phyloP scores from a whole-genome alignment of 768 basidiomycete genomes.

The Obba rivulosa region DNA sequence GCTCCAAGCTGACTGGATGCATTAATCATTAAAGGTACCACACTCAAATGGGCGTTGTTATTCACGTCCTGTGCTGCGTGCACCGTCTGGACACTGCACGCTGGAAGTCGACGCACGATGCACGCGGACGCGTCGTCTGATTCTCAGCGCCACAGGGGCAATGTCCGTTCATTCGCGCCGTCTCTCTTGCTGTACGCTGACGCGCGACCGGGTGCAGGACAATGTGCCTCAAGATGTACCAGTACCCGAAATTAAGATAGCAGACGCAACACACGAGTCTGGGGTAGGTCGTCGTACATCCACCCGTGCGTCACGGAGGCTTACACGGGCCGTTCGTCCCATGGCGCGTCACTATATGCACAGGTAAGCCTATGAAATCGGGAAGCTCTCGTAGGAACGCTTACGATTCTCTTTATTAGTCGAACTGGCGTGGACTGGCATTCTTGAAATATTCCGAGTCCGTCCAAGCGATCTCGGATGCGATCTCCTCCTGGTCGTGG shows the following conservation, averaged over 20 bases:
- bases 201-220: too few species aligned
- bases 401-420: not conserved
- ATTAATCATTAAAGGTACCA: too few species aligned
- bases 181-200: too few species aligned
- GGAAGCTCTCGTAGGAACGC: not conserved
- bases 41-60: too few species aligned
- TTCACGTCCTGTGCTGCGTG: too few species aligned
- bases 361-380: not conserved
- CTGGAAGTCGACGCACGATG: too few species aligned
- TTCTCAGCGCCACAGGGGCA: too few species aligned
- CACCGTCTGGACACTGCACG: too few species aligned
- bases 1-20: too few species aligned
- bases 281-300: conserved; percentile 1
- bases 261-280: not conserved
- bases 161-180: too few species aligned
- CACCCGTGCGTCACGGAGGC: not conserved
- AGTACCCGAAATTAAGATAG: not conserved
- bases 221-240: too few species aligned
- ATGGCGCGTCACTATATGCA: conserved; percentile 1
- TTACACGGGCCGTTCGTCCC: not conserved
- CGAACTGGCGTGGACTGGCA: conserved; percentile 16
- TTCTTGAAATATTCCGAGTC: conserved; percentile 12
- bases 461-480: conserved; percentile 10
- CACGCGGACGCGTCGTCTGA: too few species aligned
- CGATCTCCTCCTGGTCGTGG: conserved; percentile 18